A percentile compares a stretch with the other conserved stretches of the same genome.
Evolutionary conservation across 441 rosid species (phyloP).

Genomic region (Pelargonium exstipulatum): DNA sequence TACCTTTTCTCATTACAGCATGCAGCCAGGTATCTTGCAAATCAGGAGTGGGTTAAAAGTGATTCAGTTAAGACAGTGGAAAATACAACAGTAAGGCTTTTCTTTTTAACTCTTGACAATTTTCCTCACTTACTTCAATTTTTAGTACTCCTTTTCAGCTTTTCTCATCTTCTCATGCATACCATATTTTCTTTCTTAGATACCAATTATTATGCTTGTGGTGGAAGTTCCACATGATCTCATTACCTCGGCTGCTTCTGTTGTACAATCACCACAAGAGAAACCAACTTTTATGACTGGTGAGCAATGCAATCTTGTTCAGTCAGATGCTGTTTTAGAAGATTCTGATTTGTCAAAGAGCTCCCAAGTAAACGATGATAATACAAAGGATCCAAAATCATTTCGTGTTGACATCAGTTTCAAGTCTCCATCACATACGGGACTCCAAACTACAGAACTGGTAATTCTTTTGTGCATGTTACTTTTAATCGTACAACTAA

Average conservation of each 20-base stretch:
- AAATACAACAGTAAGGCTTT: constrained; percentile 80
- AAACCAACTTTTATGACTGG: constrained; percentile 31
- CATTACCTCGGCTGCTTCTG: constrained; percentile 49
- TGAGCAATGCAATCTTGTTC: constrained; percentile 43
- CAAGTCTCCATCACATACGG: constrained; percentile 90
- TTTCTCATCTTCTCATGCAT: constrained; percentile 25
- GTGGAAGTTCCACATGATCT: constrained; percentile 92
- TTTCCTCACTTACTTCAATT: constrained; percentile 21
- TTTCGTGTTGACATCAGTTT: constrained; percentile 92
- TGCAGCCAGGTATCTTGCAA: constrained; percentile 97
- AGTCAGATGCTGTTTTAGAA: constrained; percentile 44
- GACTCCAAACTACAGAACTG: constrained; percentile 90
- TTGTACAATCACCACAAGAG: constrained; percentile 57
- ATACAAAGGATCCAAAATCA: constrained; percentile 50
- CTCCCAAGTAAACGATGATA: constrained; percentile 32
- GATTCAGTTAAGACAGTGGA: constrained; percentile 96
- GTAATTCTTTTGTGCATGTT: constrained; percentile 33
- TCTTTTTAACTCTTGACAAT: constrained; percentile 6
- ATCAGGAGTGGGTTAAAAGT: constrained; percentile 98
- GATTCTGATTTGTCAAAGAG: constrained; percentile 45
- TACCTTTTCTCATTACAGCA: constrained; percentile 48
- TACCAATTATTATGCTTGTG: constrained; percentile 92
- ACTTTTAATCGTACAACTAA: neutral
- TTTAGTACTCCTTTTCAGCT: constrained; percentile 20
- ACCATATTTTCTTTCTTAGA: constrained; percentile 38